These are phyloP conservation scores for Alternaria triticina DNA, from an alignment of 2,329 filamentous ascomycete species.

Conservation along the genomic window DNA sequence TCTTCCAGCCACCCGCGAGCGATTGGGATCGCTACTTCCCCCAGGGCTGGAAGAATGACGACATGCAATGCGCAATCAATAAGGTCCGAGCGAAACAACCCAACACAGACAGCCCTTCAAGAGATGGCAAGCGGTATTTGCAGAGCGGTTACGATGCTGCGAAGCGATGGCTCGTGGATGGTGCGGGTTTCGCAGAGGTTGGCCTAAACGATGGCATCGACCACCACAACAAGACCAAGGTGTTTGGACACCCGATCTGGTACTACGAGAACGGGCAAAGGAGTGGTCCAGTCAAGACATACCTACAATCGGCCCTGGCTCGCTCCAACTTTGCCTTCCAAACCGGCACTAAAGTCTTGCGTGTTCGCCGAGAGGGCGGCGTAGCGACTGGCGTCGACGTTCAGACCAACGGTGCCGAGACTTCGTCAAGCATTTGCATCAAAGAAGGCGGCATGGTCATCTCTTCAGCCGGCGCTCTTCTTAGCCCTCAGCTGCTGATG, in stretches of 20 bases:
- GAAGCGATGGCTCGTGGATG: slow-evolving; percentile 58
- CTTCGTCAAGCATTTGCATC: slow-evolving; percentile 38
- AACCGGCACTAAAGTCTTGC: slow-evolving; percentile 53
- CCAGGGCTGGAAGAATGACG: slow-evolving; percentile 58
- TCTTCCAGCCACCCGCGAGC: slow-evolving; percentile 60
- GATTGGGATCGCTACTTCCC: slow-evolving; percentile 61
- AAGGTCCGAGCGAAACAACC: slow-evolving; percentile 55
- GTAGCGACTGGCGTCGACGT: slow-evolving; percentile 54
- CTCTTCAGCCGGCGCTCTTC: slow-evolving; percentile 42
- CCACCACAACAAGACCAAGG: slow-evolving; percentile 51
- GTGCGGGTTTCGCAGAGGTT: slow-evolving; percentile 56
- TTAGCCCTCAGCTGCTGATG: slow-evolving; percentile 49
- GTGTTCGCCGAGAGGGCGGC: slow-evolving; percentile 51
- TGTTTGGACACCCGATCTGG: slow-evolving; percentile 58
- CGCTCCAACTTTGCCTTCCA: slow-evolving; percentile 45
- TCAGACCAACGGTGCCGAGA: slow-evolving; percentile 38
- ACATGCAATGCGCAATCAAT: slow-evolving; percentile 56
- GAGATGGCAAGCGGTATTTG: slow-evolving; percentile 55
- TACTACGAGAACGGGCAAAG: slow-evolving; percentile 59
- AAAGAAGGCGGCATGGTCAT: slow-evolving; percentile 38
- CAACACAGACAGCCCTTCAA: slow-evolving; percentile 54
- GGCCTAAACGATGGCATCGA: slow-evolving; percentile 55
- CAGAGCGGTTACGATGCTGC: slow-evolving; percentile 57
- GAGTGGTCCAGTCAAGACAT: slow-evolving; percentile 58
- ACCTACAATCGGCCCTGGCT: slow-evolving; percentile 57